Evolutionary conservation across 345 rosid genomes (phyloP).

Genomic region (Adansonia digitata): DNA sequence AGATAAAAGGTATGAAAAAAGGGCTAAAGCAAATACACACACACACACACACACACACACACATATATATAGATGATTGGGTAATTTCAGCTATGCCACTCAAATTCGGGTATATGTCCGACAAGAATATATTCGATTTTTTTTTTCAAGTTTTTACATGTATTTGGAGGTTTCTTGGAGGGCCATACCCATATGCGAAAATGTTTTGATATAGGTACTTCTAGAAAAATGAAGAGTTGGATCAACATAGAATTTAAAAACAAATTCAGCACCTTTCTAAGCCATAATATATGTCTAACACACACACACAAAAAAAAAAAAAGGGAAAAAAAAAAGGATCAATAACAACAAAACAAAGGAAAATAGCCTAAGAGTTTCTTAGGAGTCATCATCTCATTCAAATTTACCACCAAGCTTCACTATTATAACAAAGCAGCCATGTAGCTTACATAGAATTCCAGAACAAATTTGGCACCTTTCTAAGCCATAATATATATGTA

Average conservation of each 20-base stretch:
- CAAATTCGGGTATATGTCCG: too few species aligned
- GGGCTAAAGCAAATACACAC: background rate
- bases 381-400: background rate
- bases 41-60: too few species aligned
- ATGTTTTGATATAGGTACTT: too few species aligned
- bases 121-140: too few species aligned
- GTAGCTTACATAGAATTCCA: background rate
- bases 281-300: background rate
- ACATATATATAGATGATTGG: too few species aligned
- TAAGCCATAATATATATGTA: background rate
- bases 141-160: too few species aligned
- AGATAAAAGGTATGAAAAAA: background rate
- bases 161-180: too few species aligned
- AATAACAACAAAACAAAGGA: background rate
- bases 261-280: too few species aligned
- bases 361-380: background rate
- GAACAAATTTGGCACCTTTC: background rate
- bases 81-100: too few species aligned
- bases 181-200: too few species aligned
- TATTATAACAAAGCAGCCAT: background rate
- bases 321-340: background rate
- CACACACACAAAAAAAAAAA: background rate
- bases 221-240: too few species aligned
- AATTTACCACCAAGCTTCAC: background rate
- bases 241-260: too few species aligned